These are phyloP conservation scores for Tetrapisispora fleetii DNA, from an alignment of 805 yeast species.

Conservation along the genomic window DNA sequence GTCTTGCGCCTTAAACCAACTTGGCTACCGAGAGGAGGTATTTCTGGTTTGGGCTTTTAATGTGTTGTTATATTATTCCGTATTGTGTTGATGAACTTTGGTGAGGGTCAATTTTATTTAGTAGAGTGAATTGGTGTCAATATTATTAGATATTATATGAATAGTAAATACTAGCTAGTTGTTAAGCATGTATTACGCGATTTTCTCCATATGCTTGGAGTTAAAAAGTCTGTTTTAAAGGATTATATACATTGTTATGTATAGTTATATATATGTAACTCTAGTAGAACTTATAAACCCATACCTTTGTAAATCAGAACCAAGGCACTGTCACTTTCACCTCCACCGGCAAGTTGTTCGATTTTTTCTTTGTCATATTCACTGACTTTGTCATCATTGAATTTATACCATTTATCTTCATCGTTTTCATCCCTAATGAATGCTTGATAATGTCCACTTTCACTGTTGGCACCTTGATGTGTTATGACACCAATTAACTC, in stretches of 20 bases:
- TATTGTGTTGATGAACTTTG: too few relatives aligned
- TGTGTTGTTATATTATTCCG: too few relatives aligned
- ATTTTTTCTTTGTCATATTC: constrained; percentile 71
- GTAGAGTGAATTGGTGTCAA: too few relatives aligned
- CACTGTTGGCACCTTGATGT: constrained; percentile 92
- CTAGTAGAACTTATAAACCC: constrained; percentile 38
- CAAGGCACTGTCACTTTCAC: constrained; percentile 93
- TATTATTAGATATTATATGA: too few relatives aligned
- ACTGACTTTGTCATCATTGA: constrained; percentile 84
- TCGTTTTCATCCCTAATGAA: constrained; percentile 67
- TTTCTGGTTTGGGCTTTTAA: neutral
- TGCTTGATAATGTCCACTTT: constrained; percentile 94
- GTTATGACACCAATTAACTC: constrained; percentile 77
- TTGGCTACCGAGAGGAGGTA: constrained; percentile 19
- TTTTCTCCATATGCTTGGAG: too few relatives aligned
- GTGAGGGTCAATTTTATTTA: too few relatives aligned
- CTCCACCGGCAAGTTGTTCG: constrained; percentile 89
- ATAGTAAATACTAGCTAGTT: too few relatives aligned
- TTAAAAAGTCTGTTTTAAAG: neutral
- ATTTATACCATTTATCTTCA: constrained; percentile 85
- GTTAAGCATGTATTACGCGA: too few relatives aligned
- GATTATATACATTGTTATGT: neutral
- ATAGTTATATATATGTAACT: neutral
- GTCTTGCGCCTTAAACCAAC: constrained; percentile 25
- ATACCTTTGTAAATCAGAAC: constrained; percentile 77